Evolutionary conservation across 2,329 filamentous ascomycete genomes (phyloP), one percentile per base, ranked within the genome.

Genomic region (Ampelomyces quisqualis): DNA sequence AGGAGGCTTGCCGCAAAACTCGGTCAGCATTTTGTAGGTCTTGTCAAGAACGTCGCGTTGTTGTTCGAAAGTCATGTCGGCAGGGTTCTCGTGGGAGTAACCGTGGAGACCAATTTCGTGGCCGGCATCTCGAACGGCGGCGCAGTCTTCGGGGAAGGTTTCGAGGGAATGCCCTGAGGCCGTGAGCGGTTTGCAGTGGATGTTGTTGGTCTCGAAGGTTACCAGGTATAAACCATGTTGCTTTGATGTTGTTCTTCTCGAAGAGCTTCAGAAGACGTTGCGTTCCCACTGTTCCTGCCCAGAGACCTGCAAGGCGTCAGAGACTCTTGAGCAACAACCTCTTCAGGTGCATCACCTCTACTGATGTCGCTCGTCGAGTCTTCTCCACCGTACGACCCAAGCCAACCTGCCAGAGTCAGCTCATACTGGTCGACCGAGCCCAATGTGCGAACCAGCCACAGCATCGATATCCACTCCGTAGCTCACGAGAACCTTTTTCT

Each of bases 11-110:
- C 86, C 64, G 27, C 77, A 79, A 56, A 90, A 85, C 0, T 84
- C 80, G 0, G 81, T 87, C 22, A 89, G 75, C 65, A 89, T 75
- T 15, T 77, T 77, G 60, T 83, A 88, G 13, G 84, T 88, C 67
- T 87, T 87, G 56, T 86, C 82, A 5, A 91, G 75, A 11, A 90
- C 82, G 42, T 86, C 84, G 10, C 77, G 77, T 64, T 90, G 86
- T 68, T 90, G 86, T 59, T 89, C 85, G 1, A 86, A 62, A 0
- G 77, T 85, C 84, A 89, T 87, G 41, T 82, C 78, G 0, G 73
- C 74, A 0, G 85, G 84, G 54, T 89, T 88, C 60, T 89, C 85
- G 56, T 89, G 85, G 0, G 77, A 81, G 67, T 89, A 89, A 4
- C 71, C 85, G 49, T 89, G 85, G 5, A 86, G 73, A 2, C 82